Base-by-base conservation (phyloP, 129 eudicot genomes). In the Tanacetum coccineum region DNA sequence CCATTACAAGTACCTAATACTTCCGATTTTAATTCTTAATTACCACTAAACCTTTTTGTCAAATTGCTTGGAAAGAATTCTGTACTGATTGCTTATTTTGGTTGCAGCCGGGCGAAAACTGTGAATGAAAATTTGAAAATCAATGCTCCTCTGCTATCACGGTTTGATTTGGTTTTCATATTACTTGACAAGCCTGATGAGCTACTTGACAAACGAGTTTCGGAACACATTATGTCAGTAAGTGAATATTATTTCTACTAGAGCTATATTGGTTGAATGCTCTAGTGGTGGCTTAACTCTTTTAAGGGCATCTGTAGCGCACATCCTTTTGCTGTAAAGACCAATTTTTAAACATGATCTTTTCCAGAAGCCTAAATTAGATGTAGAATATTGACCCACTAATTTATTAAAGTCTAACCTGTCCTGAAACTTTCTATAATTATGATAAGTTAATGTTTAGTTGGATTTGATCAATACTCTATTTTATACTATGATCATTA, bases 221-320 rank as follows among this genome's bases (percentile, higher is more conserved):
- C 99, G 0, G 95, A 93, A 76, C 96, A 93, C 85, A 93, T 93
- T 72, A 88, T 93, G 93, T 90, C 96, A 47, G 99, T 93, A 86
- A 89, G 96, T 84, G 52, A 52, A 71, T 36, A 36, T 36, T 36
- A 36, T 36, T 6, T 36, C 9, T 30, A 30, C 39, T 30, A 30
- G 39, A 30, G 39, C 39, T 30, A 30, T 30, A 30, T 30, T 30
- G 39, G 0, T 7, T 30, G 36, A 28, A 30, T 4, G 8, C 39
- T 3, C 39, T 3, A 36, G 42, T 36, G 9, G 42, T 36, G 9
- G 42, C 42, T 6, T 36, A 36, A 9, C 9, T 36, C 42, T 36
- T 6, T 36, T 36, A 7, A 36, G 42, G 42, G 2, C 0, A 36
- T 6, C 42, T 30, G 39, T 30, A 30, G 7, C 39, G 1, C 7